phyloP scores from a whole-genome alignment of 108 stramenopile species.

The Fragilaria crotonensis region DNA sequence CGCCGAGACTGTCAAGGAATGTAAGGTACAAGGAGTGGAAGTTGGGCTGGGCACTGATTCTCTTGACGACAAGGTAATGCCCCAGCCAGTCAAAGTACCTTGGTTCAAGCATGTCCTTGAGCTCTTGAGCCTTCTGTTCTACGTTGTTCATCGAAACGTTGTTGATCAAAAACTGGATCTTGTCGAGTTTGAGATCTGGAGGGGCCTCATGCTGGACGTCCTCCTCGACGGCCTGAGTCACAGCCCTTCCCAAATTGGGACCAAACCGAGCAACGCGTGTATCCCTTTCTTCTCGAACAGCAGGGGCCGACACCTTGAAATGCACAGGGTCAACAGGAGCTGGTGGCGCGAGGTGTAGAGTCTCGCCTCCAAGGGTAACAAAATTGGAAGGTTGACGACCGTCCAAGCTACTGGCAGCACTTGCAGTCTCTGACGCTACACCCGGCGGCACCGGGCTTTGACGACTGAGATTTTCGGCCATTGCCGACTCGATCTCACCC shows the following conservation, averaged over 20 bases:
- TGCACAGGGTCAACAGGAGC: not conserved
- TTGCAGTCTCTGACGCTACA: conserved; percentile 1
- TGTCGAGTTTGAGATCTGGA: conserved; percentile 80
- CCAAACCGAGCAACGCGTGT: conserved; percentile 83
- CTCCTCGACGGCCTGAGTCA: conserved; percentile 51
- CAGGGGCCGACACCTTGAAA: conserved; percentile 4
- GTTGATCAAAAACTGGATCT: conserved; percentile 96
- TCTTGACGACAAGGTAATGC: conserved; percentile 95
- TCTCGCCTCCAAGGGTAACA: conserved; percentile 1
- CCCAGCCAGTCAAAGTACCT: conserved; percentile 96
- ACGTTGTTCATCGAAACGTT: conserved; percentile 93
- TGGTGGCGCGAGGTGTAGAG: conserved; percentile 4
- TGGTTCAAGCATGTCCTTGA: conserved; percentile 77
- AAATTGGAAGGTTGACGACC: not conserved
- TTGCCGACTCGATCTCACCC: conserved; percentile 78
- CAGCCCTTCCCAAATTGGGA: conserved; percentile 72
- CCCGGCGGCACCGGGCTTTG: conserved; percentile 10
- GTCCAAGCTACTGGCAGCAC: not conserved
- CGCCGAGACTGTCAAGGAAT: conserved; percentile 91
- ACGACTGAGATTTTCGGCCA: conserved; percentile 51
- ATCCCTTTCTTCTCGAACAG: conserved; percentile 21
- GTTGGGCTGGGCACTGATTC: conserved; percentile 97
- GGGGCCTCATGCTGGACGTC: conserved; percentile 68
- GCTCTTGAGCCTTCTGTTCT: conserved; percentile 83
- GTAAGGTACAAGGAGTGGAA: conserved; percentile 91